Evolutionary conservation across 2,329 filamentous ascomycete genomes (phyloP).

Genomic region (Acrocalymma vagum): DNA sequence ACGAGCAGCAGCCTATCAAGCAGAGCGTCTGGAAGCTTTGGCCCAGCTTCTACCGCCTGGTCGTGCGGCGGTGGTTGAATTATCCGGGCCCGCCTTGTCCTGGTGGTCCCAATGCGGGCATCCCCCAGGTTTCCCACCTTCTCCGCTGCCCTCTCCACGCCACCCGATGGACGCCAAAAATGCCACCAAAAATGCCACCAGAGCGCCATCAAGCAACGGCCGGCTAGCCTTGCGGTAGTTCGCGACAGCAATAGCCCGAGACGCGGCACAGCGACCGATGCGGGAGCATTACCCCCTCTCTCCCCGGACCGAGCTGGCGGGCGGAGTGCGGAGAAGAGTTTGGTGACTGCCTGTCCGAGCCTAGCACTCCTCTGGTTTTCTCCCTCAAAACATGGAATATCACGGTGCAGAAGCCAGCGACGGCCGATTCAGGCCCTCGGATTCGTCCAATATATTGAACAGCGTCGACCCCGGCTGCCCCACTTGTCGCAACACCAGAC

Average conservation of each 20-base stretch:
- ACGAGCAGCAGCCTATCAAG: slow-evolving; percentile 23
- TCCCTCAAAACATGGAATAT: no score
- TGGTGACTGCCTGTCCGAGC: no score
- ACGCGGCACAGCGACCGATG: slow-evolving; percentile 1
- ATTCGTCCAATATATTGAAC: no score
- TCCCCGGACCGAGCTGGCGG: slow-evolving; percentile 11
- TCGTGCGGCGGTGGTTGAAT: slow-evolving; percentile 21
- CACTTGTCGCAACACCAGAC: no score
- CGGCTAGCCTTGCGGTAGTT: slow-evolving; percentile 17
- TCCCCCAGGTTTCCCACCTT: slow-evolving; percentile 24
- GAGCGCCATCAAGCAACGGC: no score
- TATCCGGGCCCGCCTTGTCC: slow-evolving; percentile 24
- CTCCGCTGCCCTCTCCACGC: slow-evolving; percentile 16
- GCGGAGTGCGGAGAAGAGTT: slow-evolving; percentile 18
- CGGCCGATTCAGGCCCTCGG: no score
- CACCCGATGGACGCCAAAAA: no score
- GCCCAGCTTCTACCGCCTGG: slow-evolving; percentile 21
- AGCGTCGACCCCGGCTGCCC: no score
- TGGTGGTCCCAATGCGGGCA: no score
- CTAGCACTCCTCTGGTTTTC: no score
- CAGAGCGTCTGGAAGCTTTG: slow-evolving; percentile 17
- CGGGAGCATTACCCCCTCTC: slow-evolving; percentile 4
- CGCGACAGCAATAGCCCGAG: slow-evolving; percentile 23
- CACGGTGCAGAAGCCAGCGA: no score
- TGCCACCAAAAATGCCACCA: no score